phyloP scores from a whole-genome alignment of 2,329 filamentous ascomycete genomes.

The Mariannaea elegans region DNA sequence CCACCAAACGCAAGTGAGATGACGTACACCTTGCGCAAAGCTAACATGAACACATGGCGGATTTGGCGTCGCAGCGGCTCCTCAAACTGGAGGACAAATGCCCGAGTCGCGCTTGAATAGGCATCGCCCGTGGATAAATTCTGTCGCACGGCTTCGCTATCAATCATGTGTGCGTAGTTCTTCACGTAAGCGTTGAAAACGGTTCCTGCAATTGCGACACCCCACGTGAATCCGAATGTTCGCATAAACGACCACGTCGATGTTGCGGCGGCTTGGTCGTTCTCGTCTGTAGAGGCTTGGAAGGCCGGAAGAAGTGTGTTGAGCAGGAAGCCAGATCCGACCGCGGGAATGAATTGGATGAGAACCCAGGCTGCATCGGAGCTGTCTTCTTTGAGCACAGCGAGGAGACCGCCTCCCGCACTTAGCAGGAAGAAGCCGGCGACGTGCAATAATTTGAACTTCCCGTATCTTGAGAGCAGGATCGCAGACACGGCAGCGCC shows the following conservation, averaged over 20 bases:
- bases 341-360: constrained; percentile 50
- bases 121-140: constrained; percentile 38
- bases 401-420: constrained; percentile 53
- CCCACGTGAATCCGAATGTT: constrained; percentile 54
- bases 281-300: constrained; percentile 47
- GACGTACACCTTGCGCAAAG: constrained; percentile 36
- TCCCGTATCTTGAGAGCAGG: constrained; percentile 44
- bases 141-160: constrained; percentile 25
- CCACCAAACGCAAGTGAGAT: constrained; percentile 34
- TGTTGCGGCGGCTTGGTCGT: constrained; percentile 47
- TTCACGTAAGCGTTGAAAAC: constrained; percentile 49
- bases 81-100: constrained; percentile 35
- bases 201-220: constrained; percentile 53
- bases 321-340: constrained; percentile 54
- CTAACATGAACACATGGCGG: constrained; percentile 35
- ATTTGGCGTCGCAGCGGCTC: constrained; percentile 31
- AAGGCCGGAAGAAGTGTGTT: constrained; percentile 54
- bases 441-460: constrained; percentile 47
- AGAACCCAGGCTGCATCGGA: constrained; percentile 48
- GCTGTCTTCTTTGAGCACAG: constrained; percentile 46
- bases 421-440: constrained; percentile 48
- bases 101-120: constrained; percentile 39
- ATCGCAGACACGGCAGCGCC: constrained; percentile 39
- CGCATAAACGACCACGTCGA: constrained; percentile 54
- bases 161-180: constrained; percentile 33